Base-by-base conservation (phyloP, 2,329 filamentous ascomycete species). In the Colletotrichum magnum region DNA sequence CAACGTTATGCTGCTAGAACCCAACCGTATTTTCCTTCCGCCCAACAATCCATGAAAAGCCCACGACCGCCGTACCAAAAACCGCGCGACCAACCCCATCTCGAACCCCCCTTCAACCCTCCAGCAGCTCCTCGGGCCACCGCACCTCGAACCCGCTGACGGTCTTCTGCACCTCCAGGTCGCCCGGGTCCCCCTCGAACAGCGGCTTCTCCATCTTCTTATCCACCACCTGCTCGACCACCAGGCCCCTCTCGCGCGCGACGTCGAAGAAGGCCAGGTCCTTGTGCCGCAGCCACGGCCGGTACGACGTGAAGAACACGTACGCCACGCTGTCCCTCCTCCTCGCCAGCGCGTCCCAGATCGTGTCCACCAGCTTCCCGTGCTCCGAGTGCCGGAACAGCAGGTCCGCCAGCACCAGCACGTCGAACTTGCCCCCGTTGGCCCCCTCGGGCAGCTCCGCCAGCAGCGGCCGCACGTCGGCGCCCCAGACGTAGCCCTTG, bases 241-340 rank as follows among this genome's bases (percentile, higher is more conserved):
- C 81, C 70, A 98, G 93, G 0, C 94, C 94, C 57, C 84, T 86
- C 59, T 88, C 87, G 68, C 88, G 85, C 5, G 92, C 93, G 66
- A 94, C 76, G 57, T 94, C 92, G 77, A 98, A 98, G 83, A 98
- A 98, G 4, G 87, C 88, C 78, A 97, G 85, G 76, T 97, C 96
- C 79, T 94, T 93, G 71, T 94, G 88, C 75, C 93, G 86, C 76
- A 98, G 84, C 95, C 95, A 98, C 1, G 95, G 95, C 71, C 96
- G 87, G 81, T 98, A 97, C 21, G 94, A 95, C 0, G 95, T 97
- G 83, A 98, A 98, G 79, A 98, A 97, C 7, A 98, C 94, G 74
- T 95, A 88, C 2, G 94, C 94, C 62, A 86, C 86, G 57, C 91
- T 89, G 2, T 83, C 83, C 4, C 78, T 74, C 4, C 82, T 79